These are phyloP conservation scores for Zymoseptoria ardabiliae DNA, from an alignment of 2,329 filamentous ascomycete species.

Conservation along the genomic window DNA sequence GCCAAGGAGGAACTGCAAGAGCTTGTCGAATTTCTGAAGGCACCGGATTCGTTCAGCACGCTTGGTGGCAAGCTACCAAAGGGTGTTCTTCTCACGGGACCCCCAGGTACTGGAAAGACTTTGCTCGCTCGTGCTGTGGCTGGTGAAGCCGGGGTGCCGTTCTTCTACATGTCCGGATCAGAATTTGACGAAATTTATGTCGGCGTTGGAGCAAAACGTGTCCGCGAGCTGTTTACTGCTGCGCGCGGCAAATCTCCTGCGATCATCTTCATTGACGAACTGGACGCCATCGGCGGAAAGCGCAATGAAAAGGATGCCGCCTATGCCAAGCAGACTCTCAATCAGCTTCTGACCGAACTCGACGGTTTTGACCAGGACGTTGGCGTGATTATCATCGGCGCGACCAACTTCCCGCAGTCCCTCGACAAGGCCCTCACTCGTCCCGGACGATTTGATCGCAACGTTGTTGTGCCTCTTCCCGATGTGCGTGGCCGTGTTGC, in stretches of 20 bases:
- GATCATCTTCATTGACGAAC: constrained; percentile 92
- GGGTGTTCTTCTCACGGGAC: constrained; percentile 88
- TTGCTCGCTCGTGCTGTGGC: constrained; percentile 90
- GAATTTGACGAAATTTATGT: constrained; percentile 99
- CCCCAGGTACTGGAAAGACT: constrained; percentile 96
- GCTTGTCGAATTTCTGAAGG: constrained; percentile 90
- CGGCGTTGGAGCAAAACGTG: constrained; percentile 90
- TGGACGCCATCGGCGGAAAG: constrained; percentile 91
- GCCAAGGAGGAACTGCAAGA: constrained; percentile 97
- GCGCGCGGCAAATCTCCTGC: constrained; percentile 80
- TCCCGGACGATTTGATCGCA: constrained; percentile 91
- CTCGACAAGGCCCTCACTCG: constrained; percentile 92
- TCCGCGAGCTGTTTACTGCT: constrained; percentile 81
- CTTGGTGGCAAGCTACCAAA: constrained; percentile 96
- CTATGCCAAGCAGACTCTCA: constrained; percentile 94
- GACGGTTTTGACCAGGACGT: constrained; percentile 95
- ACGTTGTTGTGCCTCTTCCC: constrained; percentile 79
- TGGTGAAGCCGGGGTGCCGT: constrained; percentile 92
- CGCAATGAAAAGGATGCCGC: constrained; percentile 87
- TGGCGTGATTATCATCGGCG: constrained; percentile 90
- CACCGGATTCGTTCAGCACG: constrained; percentile 85
- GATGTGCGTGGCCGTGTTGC: constrained; percentile 89
- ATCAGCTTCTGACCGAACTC: constrained; percentile 91
- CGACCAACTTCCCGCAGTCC: constrained; percentile 90
- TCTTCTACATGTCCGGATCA: constrained; percentile 99